Evolutionary conservation across 495 filamentous ascomycete species (phyloP), one percentile per base, ranked within the genome.

Genomic region (Cladorrhinum samala): DNA sequence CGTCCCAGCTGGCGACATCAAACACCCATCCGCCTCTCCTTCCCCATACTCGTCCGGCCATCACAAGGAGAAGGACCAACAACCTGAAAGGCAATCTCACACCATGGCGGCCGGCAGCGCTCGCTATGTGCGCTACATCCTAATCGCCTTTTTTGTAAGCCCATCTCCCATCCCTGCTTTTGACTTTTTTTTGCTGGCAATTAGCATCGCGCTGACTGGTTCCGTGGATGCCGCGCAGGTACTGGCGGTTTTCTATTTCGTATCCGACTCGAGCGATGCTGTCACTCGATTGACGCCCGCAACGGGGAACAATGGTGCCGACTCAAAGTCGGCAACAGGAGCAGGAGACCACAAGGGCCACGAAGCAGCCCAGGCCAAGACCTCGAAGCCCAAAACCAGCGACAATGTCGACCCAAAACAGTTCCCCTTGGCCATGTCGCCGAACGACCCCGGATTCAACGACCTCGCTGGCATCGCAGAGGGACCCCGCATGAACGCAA

Each of bases 141-240:
- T 96, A 53, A 82, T 96, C 60, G 86, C 90, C 52, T 81, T 89
- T 63, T 83, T 94, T 59, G 93, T 97, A 73, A 66, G 88, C 75
- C 39, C 17, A 11, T 7, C 8, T 36, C 27, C 21, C 3, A 18
- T 9, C 27, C 27, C 17, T 13, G 46, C 23, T 23, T 24, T 23
- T 9, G 46, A 20, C 43, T 17, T 20, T 43, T 41, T 39, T 44
- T 47, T 59, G 23, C 23, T 33, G 16, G 51, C 4, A 3, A 25
- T 24, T 20, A 25, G 7, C 20, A 2, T n/a, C 23, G 21, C 39
- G 30, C 60, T 67, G 43, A 67, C 53, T 25, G n/a, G n/a, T n/a
- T n/a, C n/a, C n/a, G n/a, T n/a, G n/a, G n/a, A n/a, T n/a, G n/a
- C 17, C 33, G 19, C 13, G 13, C 56, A 94, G 88, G 82, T 80